Evolutionary conservation across 192 early-diverging fungal genomes (phyloP).

Genomic region (Entophlyctis luteolus): DNA sequence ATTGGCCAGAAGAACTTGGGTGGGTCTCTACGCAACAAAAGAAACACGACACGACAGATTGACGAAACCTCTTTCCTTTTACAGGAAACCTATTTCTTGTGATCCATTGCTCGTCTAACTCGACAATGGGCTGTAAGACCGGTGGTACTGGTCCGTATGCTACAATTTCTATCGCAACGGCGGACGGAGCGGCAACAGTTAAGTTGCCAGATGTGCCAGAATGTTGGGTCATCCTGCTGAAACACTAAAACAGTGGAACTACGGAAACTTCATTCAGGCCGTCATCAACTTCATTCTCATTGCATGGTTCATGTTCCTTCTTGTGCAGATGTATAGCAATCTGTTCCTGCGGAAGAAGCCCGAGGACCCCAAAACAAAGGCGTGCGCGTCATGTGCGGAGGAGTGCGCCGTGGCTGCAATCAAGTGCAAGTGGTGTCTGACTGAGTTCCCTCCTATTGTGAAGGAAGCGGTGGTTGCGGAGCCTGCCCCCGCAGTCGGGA

Average conservation of each 20-base stretch:
- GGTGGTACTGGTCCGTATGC: too few relatives aligned
- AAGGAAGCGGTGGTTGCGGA: too few relatives aligned
- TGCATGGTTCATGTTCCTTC: slow-evolving; percentile 52
- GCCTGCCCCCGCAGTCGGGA: too few relatives aligned
- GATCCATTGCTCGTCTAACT: slow-evolving; percentile 6
- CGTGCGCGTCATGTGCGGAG: not conserved
- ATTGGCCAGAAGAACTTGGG: slow-evolving; percentile 41
- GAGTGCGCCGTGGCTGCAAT: not conserved
- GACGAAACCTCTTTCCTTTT: too few relatives aligned
- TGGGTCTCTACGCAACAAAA: too few relatives aligned
- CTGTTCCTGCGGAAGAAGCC: not conserved
- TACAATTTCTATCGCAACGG: not conserved
- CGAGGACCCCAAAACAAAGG: not conserved
- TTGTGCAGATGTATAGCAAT: slow-evolving; percentile 48
- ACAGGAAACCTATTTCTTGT: slow-evolving; percentile 19
- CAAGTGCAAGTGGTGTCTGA: slow-evolving; percentile 10
- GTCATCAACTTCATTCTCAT: slow-evolving; percentile 60
- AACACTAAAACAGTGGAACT: slow-evolving; percentile 13
- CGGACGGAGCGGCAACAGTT: not conserved
- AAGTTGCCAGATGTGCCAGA: too few relatives aligned
- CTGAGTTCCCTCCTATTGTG: not conserved
- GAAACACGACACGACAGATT: too few relatives aligned
- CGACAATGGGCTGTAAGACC: too few relatives aligned
- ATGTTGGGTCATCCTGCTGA: too few relatives aligned
- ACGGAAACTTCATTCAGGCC: not conserved